Percentiles rank a stretch among this genome's conserved stretches.
Conservation (phyloP, 2,329 filamentous ascomycete species). For the Diplodia intermedia region DNA sequence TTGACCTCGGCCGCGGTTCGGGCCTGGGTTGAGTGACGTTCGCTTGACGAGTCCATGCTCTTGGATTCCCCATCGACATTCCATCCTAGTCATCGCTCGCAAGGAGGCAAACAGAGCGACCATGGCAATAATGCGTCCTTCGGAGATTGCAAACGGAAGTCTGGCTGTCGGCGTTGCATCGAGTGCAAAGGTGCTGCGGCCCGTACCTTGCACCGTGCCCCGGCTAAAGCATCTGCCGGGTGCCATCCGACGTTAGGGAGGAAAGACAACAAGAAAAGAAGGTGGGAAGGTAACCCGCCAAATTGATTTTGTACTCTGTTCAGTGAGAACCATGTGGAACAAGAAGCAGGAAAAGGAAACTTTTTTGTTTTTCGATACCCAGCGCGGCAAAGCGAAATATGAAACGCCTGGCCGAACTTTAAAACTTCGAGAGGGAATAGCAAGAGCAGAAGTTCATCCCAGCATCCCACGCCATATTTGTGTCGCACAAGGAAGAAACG, state of each 20-base stretch:
- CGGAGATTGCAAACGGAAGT: no score
- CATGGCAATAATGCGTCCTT: no score
- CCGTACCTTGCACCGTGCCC: neutral
- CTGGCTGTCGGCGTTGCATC: no score
- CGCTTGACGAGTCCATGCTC: constrained; percentile 4
- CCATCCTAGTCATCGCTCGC: no score
- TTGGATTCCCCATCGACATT: neutral
- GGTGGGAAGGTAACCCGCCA: neutral
- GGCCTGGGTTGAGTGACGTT: neutral
- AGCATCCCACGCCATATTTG: constrained; percentile 18
- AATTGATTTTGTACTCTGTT: constrained; percentile 26
- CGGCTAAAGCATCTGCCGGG: neutral
- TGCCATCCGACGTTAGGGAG: neutral
- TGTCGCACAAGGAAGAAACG: constrained; percentile 17
- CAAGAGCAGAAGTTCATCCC: constrained; percentile 25
- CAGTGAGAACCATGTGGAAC: neutral
- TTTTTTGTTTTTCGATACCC: constrained; percentile 29
- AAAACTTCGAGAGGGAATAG: constrained; percentile 24
- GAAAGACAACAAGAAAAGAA: neutral
- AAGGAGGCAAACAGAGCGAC: no score
- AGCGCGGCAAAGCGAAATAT: neutral
- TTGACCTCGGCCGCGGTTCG: neutral
- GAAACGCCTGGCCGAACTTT: constrained; percentile 21
- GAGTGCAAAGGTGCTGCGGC: no score
- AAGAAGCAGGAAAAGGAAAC: constrained; percentile 2